Evolutionary conservation across 2,329 filamentous ascomycete species (phyloP).

Genomic region (Truncatella angustata): DNA sequence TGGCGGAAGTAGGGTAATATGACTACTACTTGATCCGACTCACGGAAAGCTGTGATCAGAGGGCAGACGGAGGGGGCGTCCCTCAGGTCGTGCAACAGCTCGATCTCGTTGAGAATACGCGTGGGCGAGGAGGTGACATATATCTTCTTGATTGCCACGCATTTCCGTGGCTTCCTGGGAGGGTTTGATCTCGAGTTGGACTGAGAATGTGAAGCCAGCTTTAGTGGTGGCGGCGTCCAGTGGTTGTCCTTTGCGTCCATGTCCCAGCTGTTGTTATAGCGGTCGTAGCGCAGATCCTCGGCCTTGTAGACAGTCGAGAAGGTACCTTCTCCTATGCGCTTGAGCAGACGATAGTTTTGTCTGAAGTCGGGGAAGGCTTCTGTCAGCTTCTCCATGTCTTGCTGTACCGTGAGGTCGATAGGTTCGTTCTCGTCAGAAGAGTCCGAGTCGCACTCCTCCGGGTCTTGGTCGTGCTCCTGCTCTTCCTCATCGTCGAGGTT

Average conservation of each 20-base stretch:
- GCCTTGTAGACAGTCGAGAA: slow-evolving; percentile 99
- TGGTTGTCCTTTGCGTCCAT: slow-evolving; percentile 61
- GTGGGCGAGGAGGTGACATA: slow-evolving; percentile 95
- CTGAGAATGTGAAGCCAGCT: slow-evolving; percentile 43
- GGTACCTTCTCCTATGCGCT: slow-evolving; percentile 97
- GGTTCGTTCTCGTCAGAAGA: slow-evolving; percentile 58
- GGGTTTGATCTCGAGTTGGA: slow-evolving; percentile 32
- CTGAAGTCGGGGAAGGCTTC: slow-evolving; percentile 80
- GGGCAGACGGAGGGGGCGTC: slow-evolving; percentile 86
- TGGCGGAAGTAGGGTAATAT: slow-evolving; percentile 95
- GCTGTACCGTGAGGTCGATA: slow-evolving; percentile 67
- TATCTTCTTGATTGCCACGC: slow-evolving; percentile 98
- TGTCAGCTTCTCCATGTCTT: slow-evolving; percentile 86
- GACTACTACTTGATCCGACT: slow-evolving; percentile 91
- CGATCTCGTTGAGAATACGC: slow-evolving; percentile 93
- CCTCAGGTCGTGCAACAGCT: slow-evolving; percentile 83
- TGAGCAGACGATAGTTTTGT: slow-evolving; percentile 84
- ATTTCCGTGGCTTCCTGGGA: slow-evolving; percentile 56
- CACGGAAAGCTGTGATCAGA: slow-evolving; percentile 93
- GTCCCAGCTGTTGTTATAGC: slow-evolving; percentile 87
- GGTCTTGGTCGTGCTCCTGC: slow-evolving; percentile 31
- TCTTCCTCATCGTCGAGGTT: slow-evolving; percentile 36
- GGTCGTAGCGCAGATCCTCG: slow-evolving; percentile 83
- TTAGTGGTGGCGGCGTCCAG: slow-evolving; percentile 68
- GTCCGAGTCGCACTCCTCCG: slow-evolving; percentile 42